Base-by-base conservation (phyloP, 2,329 filamentous ascomycete genomes). In the Fulvia fulva region DNA sequence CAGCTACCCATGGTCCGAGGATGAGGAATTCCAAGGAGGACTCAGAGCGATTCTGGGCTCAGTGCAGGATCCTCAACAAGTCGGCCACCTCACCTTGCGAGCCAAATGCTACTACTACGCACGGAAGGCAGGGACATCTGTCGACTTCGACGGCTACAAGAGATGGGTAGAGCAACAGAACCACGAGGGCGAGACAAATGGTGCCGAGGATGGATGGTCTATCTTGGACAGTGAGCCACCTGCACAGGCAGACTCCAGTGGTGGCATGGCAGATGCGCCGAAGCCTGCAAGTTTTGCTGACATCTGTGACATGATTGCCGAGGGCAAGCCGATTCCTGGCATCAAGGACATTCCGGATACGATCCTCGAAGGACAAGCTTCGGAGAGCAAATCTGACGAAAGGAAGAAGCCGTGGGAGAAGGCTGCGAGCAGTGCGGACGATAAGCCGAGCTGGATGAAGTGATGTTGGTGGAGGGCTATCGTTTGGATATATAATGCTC, bases 281-380 rank as follows among this genome's bases (percentile, higher is more conserved):
- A 96, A 96, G 67, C 91, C 91, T 3, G 87, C 86, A 51, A 87
- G 86, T 1, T 96, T 97, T 73, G 87, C 89, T 7, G 86, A 93
- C 64, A 91, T 97, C 61, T 87, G 96, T 56, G 88, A 90, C 68
- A 83, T 96, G 55, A 89, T 97, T 55, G 89, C 90, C 23, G 87
- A 85, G 26, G 91, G 91, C 54, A 86, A 90, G 66, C 87, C 89
- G 0, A 88, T 97, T 45, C 91, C 91, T 1, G 92, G 92, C 0
- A 95, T 97, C 68, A 86, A 87, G 65, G 85, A 96, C 63, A 93
- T 97, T 54, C 91, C 92, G 4, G 84, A 90, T 65, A 94, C 87
- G 0, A 79, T 96, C 5, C 79, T 92, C 21, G 80, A 85, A 55
- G 87, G 88, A 4, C 83, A 90, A 60, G 87, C 88, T 60, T 82